A percentile compares a stretch with the other conserved stretches of the same genome.
These are phyloP conservation scores for Blastobotrys indianensis DNA, from an alignment of 1,139 yeast species.

Conservation along the genomic window DNA sequence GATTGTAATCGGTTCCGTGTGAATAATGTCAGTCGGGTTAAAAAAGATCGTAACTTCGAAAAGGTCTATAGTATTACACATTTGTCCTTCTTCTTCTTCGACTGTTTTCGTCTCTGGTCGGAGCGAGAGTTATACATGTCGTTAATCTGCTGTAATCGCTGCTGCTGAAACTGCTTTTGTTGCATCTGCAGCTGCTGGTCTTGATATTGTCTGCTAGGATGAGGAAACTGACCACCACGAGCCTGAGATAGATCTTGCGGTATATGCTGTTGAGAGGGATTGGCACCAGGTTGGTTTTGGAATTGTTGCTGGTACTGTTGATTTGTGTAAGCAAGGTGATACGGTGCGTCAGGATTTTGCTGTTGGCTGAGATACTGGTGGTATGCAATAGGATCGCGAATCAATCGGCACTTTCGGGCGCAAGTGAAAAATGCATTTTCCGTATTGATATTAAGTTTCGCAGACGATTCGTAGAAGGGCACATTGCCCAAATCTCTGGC, in stretches of 20 bases:
- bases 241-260: too few species aligned
- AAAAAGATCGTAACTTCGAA: too few species aligned
- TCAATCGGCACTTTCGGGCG: constrained; percentile 66
- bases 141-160: constrained; percentile 10
- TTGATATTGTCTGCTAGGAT: constrained; percentile 10
- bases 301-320: constrained; percentile 7
- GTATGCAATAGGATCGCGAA: constrained; percentile 22
- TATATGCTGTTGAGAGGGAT: neutral
- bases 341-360: constrained; percentile 9
- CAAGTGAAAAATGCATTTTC: constrained; percentile 87
- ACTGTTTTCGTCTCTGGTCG: constrained; percentile 5
- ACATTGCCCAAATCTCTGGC: constrained; percentile 67
- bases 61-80: constrained; percentile 17
- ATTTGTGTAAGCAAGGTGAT: constrained; percentile 8
- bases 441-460: constrained; percentile 83
- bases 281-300: neutral
- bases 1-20: too few species aligned
- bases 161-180: constrained; percentile 12
- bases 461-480: constrained; percentile 88
- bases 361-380: constrained; percentile 13
- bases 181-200: constrained; percentile 12
- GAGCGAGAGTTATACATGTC: constrained; percentile 11
- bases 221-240: neutral
- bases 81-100: constrained; percentile 13
- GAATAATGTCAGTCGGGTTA: too few species aligned